Evolutionary conservation across 2,329 filamentous ascomycete species (phyloP).

Genomic region (Fusarium sp.): DNA sequence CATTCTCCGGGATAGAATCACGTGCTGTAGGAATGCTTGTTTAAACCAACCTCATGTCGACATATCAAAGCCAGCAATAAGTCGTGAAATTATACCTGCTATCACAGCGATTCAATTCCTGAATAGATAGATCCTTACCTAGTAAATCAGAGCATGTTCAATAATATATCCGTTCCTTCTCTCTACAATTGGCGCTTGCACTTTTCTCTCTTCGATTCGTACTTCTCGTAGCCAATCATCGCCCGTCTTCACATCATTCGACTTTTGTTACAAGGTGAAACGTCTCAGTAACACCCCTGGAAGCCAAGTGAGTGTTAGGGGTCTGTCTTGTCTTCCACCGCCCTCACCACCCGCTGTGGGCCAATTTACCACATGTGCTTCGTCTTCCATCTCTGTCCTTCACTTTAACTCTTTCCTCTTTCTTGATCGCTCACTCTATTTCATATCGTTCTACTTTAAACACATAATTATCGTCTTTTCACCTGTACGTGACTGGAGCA

Average conservation of each 20-base stretch:
- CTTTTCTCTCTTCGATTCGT: background rate
- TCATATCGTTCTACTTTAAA: constrained; percentile 7
- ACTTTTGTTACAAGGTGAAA: constrained; percentile 59
- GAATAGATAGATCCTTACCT: background rate
- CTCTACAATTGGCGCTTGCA: background rate
- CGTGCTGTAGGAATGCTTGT: constrained; percentile 15
- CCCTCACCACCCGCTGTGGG: constrained; percentile 36
- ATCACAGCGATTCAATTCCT: background rate
- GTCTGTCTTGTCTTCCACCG: constrained; percentile 28
- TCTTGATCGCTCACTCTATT: constrained; percentile 7
- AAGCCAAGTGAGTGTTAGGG: constrained; percentile 33
- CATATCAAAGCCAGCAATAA: background rate
- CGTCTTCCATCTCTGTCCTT: constrained; percentile 23
- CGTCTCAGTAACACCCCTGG: constrained; percentile 46
- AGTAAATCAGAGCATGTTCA: background rate
- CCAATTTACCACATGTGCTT: constrained; percentile 42
- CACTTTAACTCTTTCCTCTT: constrained; percentile 24
- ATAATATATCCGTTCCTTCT: background rate
- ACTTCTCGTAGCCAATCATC: constrained; percentile 34
- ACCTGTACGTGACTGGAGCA: constrained; percentile 45
- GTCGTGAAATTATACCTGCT: background rate
- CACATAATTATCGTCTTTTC: constrained; percentile 8
- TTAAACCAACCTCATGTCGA: constrained; percentile 21
- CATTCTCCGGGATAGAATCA: constrained; percentile 20
- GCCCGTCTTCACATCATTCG: constrained; percentile 38